Base-by-base conservation (phyloP, 495 filamentous ascomycete genomes). In the Penicillium psychrofluorescens region DNA sequence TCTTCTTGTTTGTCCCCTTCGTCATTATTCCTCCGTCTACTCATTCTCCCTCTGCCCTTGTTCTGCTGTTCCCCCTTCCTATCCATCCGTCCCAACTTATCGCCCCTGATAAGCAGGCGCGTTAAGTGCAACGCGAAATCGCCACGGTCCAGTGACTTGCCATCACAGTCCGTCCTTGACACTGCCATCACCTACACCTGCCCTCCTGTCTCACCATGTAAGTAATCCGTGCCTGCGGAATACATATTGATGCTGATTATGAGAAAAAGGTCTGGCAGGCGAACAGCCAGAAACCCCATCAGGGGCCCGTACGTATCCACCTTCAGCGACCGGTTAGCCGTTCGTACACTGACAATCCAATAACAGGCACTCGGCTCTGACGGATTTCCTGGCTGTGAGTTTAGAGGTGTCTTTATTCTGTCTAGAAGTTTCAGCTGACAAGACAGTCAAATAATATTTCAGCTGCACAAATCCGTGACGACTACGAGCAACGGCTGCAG, bases 381-480 rank as follows among this genome's bases (percentile, higher is more conserved):
- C 86, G 0, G 83, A 90, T 51, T 94, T 88, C 49, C 67, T 94
- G 22, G 85, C 84, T 40, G 83, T 86, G 65, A 51, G 78, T 67
- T 22, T 22, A 4, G 22, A 22, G 22, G 22, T 46, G n/a, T 22
- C 33, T 28, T 29, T 16, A 14, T 40, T 31, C 22, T 29, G 15
- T 1, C 0, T 33, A 12, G 22, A 22, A 22, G 4, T 7, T 2
- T 34, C n/a, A 7, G 10, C n/a, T 34, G n/a, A 34, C 9, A 12
- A 13, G 51, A 13, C 49, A 88, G 79, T 83, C 87, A 9, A 84
- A 95, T 60, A 92, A 92, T 50, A 95, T 95, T 57, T 90, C 86
- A n/a, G 88, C 88, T 6, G 67, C 71, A 28, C 81, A 87, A 48
- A 95, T 95, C 50, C 74, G 78, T 33, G 64, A 77, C 43, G 80